Evolutionary conservation across 73 alveolate species (phyloP), one percentile per base, ranked within the genome.

Genomic region (Paramecium bursaria): DNA sequence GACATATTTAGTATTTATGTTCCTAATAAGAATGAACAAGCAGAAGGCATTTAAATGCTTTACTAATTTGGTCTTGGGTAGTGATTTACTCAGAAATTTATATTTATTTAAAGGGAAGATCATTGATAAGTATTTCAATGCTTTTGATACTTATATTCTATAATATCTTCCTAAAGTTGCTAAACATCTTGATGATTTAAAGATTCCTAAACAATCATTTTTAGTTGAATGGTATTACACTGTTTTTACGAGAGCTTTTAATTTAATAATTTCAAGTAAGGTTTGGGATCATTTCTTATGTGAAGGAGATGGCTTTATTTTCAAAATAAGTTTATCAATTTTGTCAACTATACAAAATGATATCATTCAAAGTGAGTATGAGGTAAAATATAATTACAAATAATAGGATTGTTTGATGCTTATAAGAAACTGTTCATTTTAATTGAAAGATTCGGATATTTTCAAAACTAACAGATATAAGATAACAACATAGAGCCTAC

Each of bases 221-320:
- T 67, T 67, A 67, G 82, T 67, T 2, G 82, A 67, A 42, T 67
- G 82, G 82, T 67, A 21, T 67, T 67, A 67, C 22, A 67, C 82
- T 2, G 57, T 67, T 0, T 67, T 67, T 67, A 7, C 82, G 9
- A 67, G 82, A 19, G 82, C 82, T 30, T 67, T 67, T 23, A 31
- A 67, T 67, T 42, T 67, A 31, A 42, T 67, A 7, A 33, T 47
- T 19, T 67, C 82, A 2, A 67, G 82, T 47, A 67, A 33, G 33
- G 46, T 67, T 21, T 67, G 82, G 82, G 82, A 67, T 67, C 44
- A 67, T 27, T 67, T 67, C 44, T 42, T 67, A 19, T 67, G 55
- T 15, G 82, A 67, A 42, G 82, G 82, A 39, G 82, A 67, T 42
- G 33, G 49, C 5, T 67, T 67, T 44, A 17, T 67, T 21, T 11